Evolutionary conservation across 768 basidiomycete genomes (phyloP).

Genomic region (Daedalea quercina): DNA sequence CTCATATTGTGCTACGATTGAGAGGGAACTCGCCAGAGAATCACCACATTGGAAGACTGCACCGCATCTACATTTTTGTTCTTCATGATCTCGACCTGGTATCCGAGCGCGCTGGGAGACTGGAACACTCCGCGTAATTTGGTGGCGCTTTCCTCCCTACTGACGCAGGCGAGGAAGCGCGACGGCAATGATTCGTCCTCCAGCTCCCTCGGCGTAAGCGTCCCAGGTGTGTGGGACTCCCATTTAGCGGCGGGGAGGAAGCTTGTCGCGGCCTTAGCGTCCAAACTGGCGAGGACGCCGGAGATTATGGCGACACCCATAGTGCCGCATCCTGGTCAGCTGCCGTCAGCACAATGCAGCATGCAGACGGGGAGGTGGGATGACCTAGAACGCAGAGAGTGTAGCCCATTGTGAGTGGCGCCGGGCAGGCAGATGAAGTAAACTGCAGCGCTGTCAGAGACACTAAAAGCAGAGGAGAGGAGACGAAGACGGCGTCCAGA

Average conservation of each 20-base stretch:
- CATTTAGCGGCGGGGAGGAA: slow-evolving; percentile 38
- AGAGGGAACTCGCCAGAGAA: slow-evolving; percentile 67
- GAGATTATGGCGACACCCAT: slow-evolving; percentile 97
- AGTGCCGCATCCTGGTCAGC: slow-evolving; percentile 81
- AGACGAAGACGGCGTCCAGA: not conserved
- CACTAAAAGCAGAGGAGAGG: not conserved
- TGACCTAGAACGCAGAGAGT: slow-evolving; percentile 83
- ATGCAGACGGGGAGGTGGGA: slow-evolving; percentile 4
- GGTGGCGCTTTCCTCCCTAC: slow-evolving; percentile 63
- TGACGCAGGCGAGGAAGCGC: slow-evolving; percentile 84
- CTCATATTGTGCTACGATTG: not conserved
- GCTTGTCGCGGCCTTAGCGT: slow-evolving; percentile 31
- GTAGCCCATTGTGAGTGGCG: slow-evolving; percentile 67
- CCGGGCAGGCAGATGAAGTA: slow-evolving; percentile 2
- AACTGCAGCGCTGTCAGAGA: not conserved
- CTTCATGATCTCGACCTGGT: slow-evolving; percentile 64
- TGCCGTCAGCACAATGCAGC: slow-evolving; percentile 7
- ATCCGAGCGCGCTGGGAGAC: slow-evolving; percentile 50
- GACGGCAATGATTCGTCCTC: slow-evolving; percentile 69
- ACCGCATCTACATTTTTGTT: slow-evolving; percentile 68
- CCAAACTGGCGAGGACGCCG: slow-evolving; percentile 82
- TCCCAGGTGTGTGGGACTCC: slow-evolving; percentile 69
- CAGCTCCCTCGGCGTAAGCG: slow-evolving; percentile 52
- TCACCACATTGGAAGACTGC: slow-evolving; percentile 70
- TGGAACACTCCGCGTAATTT: slow-evolving; percentile 60